Base-by-base conservation (phyloP, 2,329 filamentous ascomycete genomes). In the Xylaria sp. region DNA sequence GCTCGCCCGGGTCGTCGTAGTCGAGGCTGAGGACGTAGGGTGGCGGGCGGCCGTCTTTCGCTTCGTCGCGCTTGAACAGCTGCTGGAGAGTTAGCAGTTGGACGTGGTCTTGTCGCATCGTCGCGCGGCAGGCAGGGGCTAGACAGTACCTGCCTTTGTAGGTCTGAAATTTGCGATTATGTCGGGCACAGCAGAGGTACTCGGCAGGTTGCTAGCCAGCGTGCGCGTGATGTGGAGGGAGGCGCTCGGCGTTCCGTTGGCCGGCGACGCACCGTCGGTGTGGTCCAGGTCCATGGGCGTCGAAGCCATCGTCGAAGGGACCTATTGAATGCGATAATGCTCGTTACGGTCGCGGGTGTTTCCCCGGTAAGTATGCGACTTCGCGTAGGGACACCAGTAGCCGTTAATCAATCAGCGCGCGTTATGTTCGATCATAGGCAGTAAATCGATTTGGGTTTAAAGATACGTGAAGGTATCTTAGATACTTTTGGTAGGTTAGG, bases 1-100 rank as follows among this genome's bases (percentile, higher is more conserved):
- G 92, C 80, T 98, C 94, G 80, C 96, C 96, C 52, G 93, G 92
- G 82, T 98, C 94, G 81, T 98, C 94, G 79, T 97, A 99, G 83
- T 99, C 95, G 75, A 99, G 89, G 1, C 95, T 98, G 9, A 96
- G 92, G 69, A 98, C 89, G 73, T 90, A 86, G 3, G 90, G 89
- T 60, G 85, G 83, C 10, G 84, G 81, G 67, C 83, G 82, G 66
- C 81, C 81, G 56, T 87, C 86, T 74, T 87, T 88, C 50, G 84
- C 74, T 69, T 88, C 86, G 51, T 89, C 85, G 67, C 88, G 85
- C 55, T 84, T 84, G 74, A 92, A 91, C 20, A 90, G 86, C 86
- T 90, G 74, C 41, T 37, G 46, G 15, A n/a, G 28, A 23, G 51
- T 69, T 34, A 75, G 62, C 13, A 58, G 65, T 61, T 15, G 15